Percentiles rank a stretch among this genome's conserved stretches.
Evolutionary conservation across 345 rosid genomes (phyloP).

Genomic region (Lepidium didymum): DNA sequence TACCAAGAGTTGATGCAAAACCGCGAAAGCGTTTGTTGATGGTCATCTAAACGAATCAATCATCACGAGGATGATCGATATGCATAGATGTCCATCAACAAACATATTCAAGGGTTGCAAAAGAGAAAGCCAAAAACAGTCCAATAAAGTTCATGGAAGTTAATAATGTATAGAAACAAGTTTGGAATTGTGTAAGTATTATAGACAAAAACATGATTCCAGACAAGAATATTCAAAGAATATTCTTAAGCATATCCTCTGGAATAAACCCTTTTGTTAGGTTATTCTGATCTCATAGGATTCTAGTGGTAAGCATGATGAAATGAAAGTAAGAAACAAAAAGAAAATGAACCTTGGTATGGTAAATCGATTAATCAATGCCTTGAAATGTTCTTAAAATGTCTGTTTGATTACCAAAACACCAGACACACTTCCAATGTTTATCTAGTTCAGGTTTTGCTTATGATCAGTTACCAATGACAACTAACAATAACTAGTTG

Average conservation of each 20-base stretch:
- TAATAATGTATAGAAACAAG: slow-evolving; percentile 20
- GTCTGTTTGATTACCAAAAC: not conserved
- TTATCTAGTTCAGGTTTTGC: not conserved
- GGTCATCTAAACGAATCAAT: slow-evolving; percentile 28
- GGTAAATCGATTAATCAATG: not conserved
- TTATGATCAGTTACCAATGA: not conserved
- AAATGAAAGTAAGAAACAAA: not conserved
- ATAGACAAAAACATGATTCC: not conserved
- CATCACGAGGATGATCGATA: slow-evolving; percentile 10
- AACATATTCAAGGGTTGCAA: slow-evolving; percentile 27
- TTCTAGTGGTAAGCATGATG: slow-evolving; percentile 20
- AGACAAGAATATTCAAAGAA: not conserved
- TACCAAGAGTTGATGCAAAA: slow-evolving; percentile 14
- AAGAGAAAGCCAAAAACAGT: not conserved
- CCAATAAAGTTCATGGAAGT: not conserved
- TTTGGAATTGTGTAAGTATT: not conserved
- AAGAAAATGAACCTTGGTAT: not conserved
- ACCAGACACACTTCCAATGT: not conserved
- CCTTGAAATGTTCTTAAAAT: not conserved
- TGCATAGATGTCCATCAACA: slow-evolving; percentile 29
- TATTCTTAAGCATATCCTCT: slow-evolving; percentile 31
- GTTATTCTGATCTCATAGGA: not conserved
- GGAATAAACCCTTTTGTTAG: slow-evolving; percentile 26
- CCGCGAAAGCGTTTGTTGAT: slow-evolving; percentile 30
- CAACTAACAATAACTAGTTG: too few relatives aligned